Evolutionary conservation across 371 early-diverging fungal genomes (phyloP), one percentile per base, ranked within the genome.

Genomic region (Dinochytrium kinnereticum): DNA sequence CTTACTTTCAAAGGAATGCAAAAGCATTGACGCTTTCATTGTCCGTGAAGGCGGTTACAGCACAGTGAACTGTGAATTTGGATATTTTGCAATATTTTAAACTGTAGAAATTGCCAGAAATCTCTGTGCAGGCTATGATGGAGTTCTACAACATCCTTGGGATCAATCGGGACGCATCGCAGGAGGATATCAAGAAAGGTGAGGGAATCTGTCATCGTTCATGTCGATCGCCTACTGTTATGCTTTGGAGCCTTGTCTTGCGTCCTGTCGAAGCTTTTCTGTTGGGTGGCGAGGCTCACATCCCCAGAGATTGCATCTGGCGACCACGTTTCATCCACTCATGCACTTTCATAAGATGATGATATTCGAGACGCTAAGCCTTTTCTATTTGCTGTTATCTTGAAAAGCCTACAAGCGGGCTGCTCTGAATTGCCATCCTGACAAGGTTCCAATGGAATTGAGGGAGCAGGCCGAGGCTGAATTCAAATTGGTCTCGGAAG

Each of bases 401-500:
- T 53, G n/a, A 26, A 26, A 37, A 74, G 80, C 77, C 15, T 88
- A 80, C 73, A 77, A 73, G 40, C 71, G 39, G 64, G 69, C 80
- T 2, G 85, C 85, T 5, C 51, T 78, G 26, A 79, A 77, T 72
- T 81, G 73, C 70, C 87, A 87, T 76, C 87, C 87, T 15, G 86
- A 86, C 70, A 85, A 80, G 77, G 74, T 78, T 65, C 51, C 70
- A 34, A 39, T 73, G 1, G 70, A 69, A 36, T 44, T 66, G 28
- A 75, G 78, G 33, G 66, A 50, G n/a, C 44, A 70, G 44, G 78
- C 74, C 26, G 80, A 85, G 40, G 72, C 77, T 17, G 70, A 76
- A 39, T 85, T 83, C 65, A 76, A 83, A 59, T 69, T 72, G 19
- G 77, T 86, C 26, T 76, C 82, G 31, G 80, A 78, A 50, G 88